phyloP scores from a whole-genome alignment of 2,329 filamentous ascomycete species.

The Macrophomina pseudophaseolina region DNA sequence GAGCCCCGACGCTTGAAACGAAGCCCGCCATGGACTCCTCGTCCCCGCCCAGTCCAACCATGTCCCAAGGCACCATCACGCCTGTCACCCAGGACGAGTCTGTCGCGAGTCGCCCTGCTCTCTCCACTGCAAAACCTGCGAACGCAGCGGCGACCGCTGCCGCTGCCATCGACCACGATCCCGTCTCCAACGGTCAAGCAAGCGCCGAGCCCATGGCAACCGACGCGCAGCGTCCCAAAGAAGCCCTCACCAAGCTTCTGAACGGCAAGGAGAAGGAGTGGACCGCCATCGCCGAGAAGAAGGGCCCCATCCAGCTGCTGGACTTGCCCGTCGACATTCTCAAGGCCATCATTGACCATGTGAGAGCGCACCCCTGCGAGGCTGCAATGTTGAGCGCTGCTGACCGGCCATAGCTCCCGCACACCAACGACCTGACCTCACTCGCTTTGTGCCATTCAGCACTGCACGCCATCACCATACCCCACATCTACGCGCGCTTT shows the following conservation, averaged over 20 bases:
- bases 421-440: conserved; percentile 81
- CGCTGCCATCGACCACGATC: conserved; percentile 12
- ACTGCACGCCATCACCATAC: conserved; percentile 75
- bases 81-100: conserved; percentile 37
- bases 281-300: conserved; percentile 47
- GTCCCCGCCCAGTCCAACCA: conserved; percentile 37
- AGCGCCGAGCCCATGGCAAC: conserved; percentile 19
- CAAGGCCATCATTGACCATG: conserved; percentile 79
- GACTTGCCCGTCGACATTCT: conserved; percentile 80
- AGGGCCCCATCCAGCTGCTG: conserved; percentile 67
- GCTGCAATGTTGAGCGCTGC: conserved; percentile 15
- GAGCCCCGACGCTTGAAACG: conserved; percentile 26
- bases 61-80: conserved; percentile 36
- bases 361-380: conserved; percentile 35
- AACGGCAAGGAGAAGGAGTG: conserved; percentile 55
- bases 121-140: conserved; percentile 12
- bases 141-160: not conserved
- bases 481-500: conserved; percentile 82
- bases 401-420: conserved; percentile 64
- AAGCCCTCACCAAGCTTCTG: conserved; percentile 50
- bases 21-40: conserved; percentile 37
- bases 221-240: conserved; percentile 30
- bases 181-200: conserved; percentile 3
- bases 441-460: conserved; percentile 79
- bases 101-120: conserved; percentile 7